Base-by-base conservation (phyloP, 257 asterid genomes). In the Solanum dulcamara region DNA sequence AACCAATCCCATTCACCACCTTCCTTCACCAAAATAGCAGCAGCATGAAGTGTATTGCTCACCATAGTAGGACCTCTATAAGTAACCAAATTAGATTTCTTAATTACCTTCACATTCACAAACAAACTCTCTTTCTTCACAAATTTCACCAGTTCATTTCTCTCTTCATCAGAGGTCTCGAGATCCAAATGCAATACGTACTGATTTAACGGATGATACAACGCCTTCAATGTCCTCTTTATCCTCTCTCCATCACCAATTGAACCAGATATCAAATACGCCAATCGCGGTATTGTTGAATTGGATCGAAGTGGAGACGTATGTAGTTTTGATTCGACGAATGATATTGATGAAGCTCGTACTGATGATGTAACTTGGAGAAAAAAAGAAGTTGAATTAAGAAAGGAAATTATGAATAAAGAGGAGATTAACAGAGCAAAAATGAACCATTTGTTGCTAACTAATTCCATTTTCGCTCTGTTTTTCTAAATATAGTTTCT, bases 1-100 rank as follows among this genome's bases (percentile, higher is more conserved):
- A 94, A 94, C 98, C 98, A 94, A 87, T 94, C 98, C 98, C 98
- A 94, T 2, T 93, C 95, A 17, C 95, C 97, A 67, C 93, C 92
- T 74, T 92, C 94, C 84, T 89, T 90, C 86, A 93, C 80, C 89
- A 94, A 88, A 40, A 94, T 90, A 1, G 95, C 90, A 44, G 94
- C 93, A 85, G 93, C 97, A 84, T 94, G 95, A 83, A 94, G 95
- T 13, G 98, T 93, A 74, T 91, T 93, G 35, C 87, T 89, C 77
- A 94, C 97, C 97, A 94, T 94, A 17, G 94, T 93, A 0, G 97
- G 97, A 6, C 97, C 98, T 55, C 96, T 87, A 40, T 92, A 94
- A 26, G 97, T 94, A 24, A 94, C 94, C 89, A 93, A 81, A 88
- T 94, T 94, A 37, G 97, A 92, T 88, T 88, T 93, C 57, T 30